phyloP scores from a whole-genome alignment of 495 filamentous ascomycete species.

The Sordaria brevicollis region DNA sequence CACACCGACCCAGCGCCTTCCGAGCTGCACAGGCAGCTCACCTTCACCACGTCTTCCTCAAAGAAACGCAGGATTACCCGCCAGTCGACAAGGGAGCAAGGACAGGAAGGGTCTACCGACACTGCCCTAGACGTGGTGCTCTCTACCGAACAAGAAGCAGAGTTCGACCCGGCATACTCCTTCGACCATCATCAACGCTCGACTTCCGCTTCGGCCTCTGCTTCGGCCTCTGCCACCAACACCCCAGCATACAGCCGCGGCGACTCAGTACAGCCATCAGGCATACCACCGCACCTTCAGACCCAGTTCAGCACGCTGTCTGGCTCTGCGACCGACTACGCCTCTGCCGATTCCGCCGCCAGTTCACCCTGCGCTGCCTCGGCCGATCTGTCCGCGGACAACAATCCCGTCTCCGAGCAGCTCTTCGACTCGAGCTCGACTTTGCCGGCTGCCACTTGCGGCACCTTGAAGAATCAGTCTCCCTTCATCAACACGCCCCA shows the following conservation, averaged over 20 bases:
- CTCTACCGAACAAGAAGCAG: slow-evolving; percentile 38
- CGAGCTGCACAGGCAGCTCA: slow-evolving; percentile 58
- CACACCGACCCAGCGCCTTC: slow-evolving; percentile 11
- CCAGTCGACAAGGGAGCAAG: slow-evolving; percentile 31
- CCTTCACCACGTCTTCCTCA: slow-evolving; percentile 76
- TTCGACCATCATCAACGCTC: slow-evolving; percentile 11
- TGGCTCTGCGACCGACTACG: slow-evolving; percentile 37
- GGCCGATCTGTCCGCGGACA: slow-evolving; percentile 58
- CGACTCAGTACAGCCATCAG: slow-evolving; percentile 41
- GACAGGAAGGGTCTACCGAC: slow-evolving; percentile 17
- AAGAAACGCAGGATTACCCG: slow-evolving; percentile 81
- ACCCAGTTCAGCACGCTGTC: slow-evolving; percentile 29
- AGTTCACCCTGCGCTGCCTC: slow-evolving; percentile 66
- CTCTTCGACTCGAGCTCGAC: slow-evolving; percentile 20
- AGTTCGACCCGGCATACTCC: slow-evolving; percentile 3
- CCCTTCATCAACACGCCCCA: slow-evolving; percentile 31
- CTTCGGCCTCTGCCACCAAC: slow-evolving; percentile 26
- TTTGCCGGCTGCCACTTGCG: slow-evolving; percentile 8
- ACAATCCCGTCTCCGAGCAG: slow-evolving; percentile 44
- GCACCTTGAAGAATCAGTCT: slow-evolving; percentile 24
- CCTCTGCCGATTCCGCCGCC: slow-evolving; percentile 35
- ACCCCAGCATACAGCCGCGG: slow-evolving; percentile 51
- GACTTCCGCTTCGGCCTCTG: slow-evolving; percentile 27
- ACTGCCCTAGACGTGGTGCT: slow-evolving; percentile 35
- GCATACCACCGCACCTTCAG: slow-evolving; percentile 40